Evolutionary conservation across 495 filamentous ascomycete genomes (phyloP).

Genomic region (Elaphomyces granulatus): DNA sequence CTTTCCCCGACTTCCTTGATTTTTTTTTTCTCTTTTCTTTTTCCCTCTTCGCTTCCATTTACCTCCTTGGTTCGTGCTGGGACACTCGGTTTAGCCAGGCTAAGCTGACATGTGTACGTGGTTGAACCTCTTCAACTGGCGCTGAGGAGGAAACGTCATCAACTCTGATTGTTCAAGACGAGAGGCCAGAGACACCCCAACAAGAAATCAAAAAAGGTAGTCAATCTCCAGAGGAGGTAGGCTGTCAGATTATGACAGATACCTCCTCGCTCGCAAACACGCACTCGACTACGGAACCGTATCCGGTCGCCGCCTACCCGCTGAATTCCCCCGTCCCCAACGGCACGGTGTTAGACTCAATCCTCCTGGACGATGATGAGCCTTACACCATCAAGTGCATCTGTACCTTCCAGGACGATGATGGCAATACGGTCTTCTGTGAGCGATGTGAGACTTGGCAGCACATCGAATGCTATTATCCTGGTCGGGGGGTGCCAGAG

Average conservation of each 20-base stretch:
- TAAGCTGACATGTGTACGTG: too few relatives aligned
- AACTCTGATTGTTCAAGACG: constrained; percentile 3
- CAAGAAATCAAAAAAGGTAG: too few relatives aligned
- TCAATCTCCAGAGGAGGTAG: constrained; percentile 40
- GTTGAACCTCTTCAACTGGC: too few relatives aligned
- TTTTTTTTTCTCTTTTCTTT: too few relatives aligned
- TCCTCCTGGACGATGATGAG: constrained; percentile 59
- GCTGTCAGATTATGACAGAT: constrained; percentile 91
- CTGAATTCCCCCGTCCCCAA: constrained; percentile 37
- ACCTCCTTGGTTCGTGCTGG: constrained; percentile 17
- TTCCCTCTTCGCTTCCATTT: constrained; percentile 21
- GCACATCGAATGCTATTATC: constrained; percentile 92
- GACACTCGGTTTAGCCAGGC: too few relatives aligned
- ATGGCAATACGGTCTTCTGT: constrained; percentile 94
- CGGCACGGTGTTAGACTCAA: constrained; percentile 41
- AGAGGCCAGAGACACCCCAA: too few relatives aligned
- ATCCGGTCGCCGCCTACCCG: constrained; percentile 42
- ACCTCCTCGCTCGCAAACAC: constrained; percentile 45
- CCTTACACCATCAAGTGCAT: constrained; percentile 97
- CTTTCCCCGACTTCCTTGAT: constrained; percentile 17
- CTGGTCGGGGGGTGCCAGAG: constrained; percentile 55
- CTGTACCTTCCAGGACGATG: constrained; percentile 81
- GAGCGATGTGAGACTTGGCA: constrained; percentile 96
- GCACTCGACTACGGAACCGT: constrained; percentile 48
- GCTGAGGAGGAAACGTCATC: too few relatives aligned